Base-by-base conservation (phyloP, 192 early-diverging fungal genomes). In the Phlyctochytrium arcticum region DNA sequence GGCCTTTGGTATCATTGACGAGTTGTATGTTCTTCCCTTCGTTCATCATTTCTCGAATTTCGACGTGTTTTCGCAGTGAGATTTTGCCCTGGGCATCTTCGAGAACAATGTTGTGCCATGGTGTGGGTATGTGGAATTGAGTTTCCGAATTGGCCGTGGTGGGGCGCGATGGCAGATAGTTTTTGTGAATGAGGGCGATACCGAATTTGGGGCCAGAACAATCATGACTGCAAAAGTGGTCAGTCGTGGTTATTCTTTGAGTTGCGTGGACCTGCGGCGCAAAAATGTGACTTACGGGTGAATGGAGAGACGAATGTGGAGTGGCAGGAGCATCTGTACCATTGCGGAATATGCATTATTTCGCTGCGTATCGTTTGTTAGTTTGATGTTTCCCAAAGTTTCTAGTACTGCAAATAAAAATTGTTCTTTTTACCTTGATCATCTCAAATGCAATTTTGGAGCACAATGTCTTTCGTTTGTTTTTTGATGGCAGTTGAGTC, bases 41-140 rank as follows among this genome's bases (percentile, higher is more conserved):
- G n/a, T n/a, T n/a, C n/a, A n/a, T n/a, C n/a, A n/a, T n/a, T n/a
- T n/a, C n/a, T n/a, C n/a, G n/a, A n/a, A n/a, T n/a, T n/a, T n/a
- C n/a, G n/a, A n/a, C n/a, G n/a, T n/a, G n/a, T n/a, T n/a, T n/a
- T n/a, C n/a, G n/a, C n/a, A n/a, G n/a, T n/a, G n/a, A n/a, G n/a
- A n/a, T n/a, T n/a, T n/a, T n/a, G n/a, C n/a, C n/a, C n/a, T n/a
- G n/a, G n/a, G n/a, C n/a, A 19, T 44, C 39, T n/a, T 12, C 12
- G 39, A 61, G 5, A 48, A 61, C 59, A 23, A 33, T 29, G 32
- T 61, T 61, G 59, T 61, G 59, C 59, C 59, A 61, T 26, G 59
- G 59, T 5, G 59, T 61, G 6, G 59, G 59, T 35, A 61, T 61
- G 21, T 61, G 59, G 19, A 61, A 61, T 4, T 12, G n/a, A 6